Evolutionary conservation across 352 stramenopile genomes (phyloP).

Genomic region (Pythium diclinum): DNA sequence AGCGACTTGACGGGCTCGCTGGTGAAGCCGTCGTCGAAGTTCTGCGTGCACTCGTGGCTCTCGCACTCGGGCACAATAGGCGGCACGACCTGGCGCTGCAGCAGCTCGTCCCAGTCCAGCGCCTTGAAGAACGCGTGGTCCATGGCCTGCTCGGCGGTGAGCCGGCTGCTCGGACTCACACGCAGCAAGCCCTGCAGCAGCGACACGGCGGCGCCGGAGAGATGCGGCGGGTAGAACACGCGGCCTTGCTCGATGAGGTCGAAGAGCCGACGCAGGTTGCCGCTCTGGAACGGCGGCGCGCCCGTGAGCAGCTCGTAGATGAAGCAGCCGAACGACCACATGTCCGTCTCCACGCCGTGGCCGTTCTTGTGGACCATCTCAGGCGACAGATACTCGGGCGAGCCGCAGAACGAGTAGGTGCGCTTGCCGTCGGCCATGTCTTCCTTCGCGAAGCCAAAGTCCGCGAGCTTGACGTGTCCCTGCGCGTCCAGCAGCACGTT

Average conservation of each 20-base stretch:
- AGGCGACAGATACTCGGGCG: conserved; percentile 81
- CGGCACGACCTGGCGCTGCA: conserved; percentile 56
- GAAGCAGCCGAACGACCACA: conserved; percentile 88
- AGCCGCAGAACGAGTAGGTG: conserved; percentile 83
- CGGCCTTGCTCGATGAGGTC: conserved; percentile 50
- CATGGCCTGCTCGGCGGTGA: conserved; percentile 68
- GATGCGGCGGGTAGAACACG: conserved; percentile 66
- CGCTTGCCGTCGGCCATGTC: conserved; percentile 50
- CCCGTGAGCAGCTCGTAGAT: conserved; percentile 77
- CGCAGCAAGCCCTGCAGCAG: conserved; percentile 55
- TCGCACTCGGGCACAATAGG: conserved; percentile 60
- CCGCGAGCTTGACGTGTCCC: conserved; percentile 76
- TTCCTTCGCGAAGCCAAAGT: conserved; percentile 84
- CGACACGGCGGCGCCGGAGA: conserved; percentile 42
- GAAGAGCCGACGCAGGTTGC: conserved; percentile 63
- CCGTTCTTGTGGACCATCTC: conserved; percentile 78
- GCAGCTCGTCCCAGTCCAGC: conserved; percentile 65
- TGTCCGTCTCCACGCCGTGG: conserved; percentile 76
- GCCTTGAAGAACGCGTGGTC: conserved; percentile 69
- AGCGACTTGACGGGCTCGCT: conserved; percentile 52
- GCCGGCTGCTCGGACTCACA: conserved; percentile 39
- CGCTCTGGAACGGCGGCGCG: conserved; percentile 65
- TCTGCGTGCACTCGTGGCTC: conserved; percentile 64
- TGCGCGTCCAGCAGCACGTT: conserved; percentile 73
- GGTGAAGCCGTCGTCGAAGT: conserved; percentile 87